Conservation (phyloP, 352 stramenopile species). For the Aphanomyces invadans region DNA sequence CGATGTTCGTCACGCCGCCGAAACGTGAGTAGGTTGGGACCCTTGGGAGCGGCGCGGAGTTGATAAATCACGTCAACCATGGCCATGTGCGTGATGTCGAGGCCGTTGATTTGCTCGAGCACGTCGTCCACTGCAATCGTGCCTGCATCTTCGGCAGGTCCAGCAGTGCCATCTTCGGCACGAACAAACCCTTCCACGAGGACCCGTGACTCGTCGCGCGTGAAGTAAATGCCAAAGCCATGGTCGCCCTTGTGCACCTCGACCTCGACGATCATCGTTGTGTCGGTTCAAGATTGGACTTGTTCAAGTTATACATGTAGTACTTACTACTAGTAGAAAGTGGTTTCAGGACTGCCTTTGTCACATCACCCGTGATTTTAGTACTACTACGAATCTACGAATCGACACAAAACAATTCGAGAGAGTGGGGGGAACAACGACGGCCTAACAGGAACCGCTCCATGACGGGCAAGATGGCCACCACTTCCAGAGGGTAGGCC, state of each 20-base stretch:
- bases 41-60: neutral
- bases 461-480: no score
- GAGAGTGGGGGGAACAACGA: no score
- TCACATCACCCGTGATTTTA: no score
- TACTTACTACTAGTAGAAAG: neutral
- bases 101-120: constrained; percentile 18
- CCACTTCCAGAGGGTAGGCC: no score
- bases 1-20: neutral
- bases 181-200: constrained; percentile 21
- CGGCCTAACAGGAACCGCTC: no score
- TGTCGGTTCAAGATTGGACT: constrained; percentile 20
- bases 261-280: constrained; percentile 1
- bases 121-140: constrained; percentile 12
- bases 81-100: constrained; percentile 3
- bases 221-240: constrained; percentile 25
- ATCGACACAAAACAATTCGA: no score
- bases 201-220: neutral
- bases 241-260: constrained; percentile 16
- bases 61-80: constrained; percentile 4
- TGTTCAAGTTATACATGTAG: no score
- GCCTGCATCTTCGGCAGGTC: constrained; percentile 10
- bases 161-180: neutral
- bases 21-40: constrained; percentile 16
- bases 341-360: constrained; percentile 78
- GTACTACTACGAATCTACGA: no score